phyloP scores from a whole-genome alignment of 108 stramenopile species.

The Bacterosira constricta region DNA sequence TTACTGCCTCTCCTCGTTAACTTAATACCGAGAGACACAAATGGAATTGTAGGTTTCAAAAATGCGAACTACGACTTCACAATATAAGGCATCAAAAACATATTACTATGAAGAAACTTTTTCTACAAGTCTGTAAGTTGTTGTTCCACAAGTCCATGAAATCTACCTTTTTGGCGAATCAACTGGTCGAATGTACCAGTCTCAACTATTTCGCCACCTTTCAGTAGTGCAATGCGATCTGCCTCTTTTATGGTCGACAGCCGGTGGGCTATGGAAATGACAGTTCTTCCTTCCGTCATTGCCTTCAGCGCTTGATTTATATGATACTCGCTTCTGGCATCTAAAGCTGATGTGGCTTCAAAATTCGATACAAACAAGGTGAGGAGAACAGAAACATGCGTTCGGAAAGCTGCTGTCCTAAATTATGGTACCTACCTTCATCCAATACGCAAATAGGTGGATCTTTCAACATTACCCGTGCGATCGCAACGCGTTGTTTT shows the following conservation, averaged over 20 bases:
- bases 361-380: background rate
- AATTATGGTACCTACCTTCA: slow-evolving; percentile 38
- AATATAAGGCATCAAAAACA: too few species aligned
- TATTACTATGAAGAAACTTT: too few species aligned
- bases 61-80: too few species aligned
- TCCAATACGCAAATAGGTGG: slow-evolving; percentile 79
- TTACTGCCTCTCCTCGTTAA: too few species aligned
- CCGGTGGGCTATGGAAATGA: slow-evolving; percentile 90
- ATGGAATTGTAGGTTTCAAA: too few species aligned
- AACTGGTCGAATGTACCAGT: slow-evolving; percentile 73
- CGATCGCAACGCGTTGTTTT: slow-evolving; percentile 93
- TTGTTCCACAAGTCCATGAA: slow-evolving; percentile 37
- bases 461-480: slow-evolving; percentile 78
- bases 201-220: slow-evolving; percentile 81
- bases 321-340: slow-evolving; percentile 85
- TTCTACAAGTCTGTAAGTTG: slow-evolving; percentile 24
- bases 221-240: slow-evolving; percentile 86
- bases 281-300: slow-evolving; percentile 72
- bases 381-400: background rate
- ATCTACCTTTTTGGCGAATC: slow-evolving; percentile 24
- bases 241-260: slow-evolving; percentile 84
- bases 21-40: too few species aligned
- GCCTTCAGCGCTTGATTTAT: slow-evolving; percentile 75
- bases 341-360: slow-evolving; percentile 89
- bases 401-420: too few species aligned